phyloP scores from a whole-genome alignment of 139 green algal species.

The Chlamydomonas incerta region DNA sequence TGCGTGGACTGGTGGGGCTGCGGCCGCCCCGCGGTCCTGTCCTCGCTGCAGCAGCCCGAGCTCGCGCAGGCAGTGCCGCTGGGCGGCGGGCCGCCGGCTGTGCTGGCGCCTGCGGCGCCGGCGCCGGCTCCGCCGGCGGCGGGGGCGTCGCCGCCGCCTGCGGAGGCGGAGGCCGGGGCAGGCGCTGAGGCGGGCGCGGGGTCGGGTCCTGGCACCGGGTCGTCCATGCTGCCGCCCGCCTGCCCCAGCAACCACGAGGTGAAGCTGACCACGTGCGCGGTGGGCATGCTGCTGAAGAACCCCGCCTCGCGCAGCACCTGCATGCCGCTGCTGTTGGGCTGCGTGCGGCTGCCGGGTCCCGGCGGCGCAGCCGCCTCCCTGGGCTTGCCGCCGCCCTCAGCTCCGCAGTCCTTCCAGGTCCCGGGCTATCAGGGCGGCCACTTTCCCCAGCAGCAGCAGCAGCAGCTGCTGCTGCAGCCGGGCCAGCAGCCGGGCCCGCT shows the following conservation, averaged over 20 bases:
- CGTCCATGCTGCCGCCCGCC: not conserved
- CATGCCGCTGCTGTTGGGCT: constrained; percentile 26
- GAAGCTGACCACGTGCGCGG: constrained; percentile 8
- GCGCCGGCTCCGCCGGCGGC: not conserved
- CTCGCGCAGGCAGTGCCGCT: not conserved
- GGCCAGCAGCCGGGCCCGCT: no score
- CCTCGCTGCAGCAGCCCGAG: not conserved
- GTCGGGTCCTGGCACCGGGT: not conserved
- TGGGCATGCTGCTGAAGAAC: constrained; percentile 19
- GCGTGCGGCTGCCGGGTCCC: not conserved
- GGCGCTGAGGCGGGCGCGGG: no score
- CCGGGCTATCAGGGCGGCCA: not conserved
- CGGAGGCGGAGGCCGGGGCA: not conserved
- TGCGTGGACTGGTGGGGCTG: constrained; percentile 28
- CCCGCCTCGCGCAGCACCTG: constrained; percentile 2
- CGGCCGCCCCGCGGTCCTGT: not conserved
- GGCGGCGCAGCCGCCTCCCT: not conserved
- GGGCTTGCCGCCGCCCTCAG: not conserved
- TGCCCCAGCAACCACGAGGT: not conserved
- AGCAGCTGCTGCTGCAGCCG: no score
- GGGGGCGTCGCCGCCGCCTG: not conserved
- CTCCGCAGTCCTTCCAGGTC: no score
- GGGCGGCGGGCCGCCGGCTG: not conserved
- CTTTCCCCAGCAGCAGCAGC: no score
- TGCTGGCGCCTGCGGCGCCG: not conserved